Conservation (phyloP, 345 rosid genomes). For the Pistacia atlantica region DNA sequence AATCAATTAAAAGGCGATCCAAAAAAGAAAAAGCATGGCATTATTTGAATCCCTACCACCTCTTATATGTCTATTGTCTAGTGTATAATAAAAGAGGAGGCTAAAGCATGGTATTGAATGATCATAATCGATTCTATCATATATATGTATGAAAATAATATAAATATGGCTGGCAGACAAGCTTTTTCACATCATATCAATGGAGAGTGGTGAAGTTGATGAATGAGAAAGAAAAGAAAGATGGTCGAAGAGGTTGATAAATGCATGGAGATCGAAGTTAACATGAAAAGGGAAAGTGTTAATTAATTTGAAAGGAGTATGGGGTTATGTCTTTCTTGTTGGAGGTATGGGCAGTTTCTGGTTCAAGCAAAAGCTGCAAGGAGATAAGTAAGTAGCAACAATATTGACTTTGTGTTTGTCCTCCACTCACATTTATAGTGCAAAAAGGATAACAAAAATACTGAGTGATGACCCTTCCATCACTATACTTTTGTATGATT, state of each 20-base stretch:
- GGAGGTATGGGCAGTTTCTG: slow-evolving; percentile 29
- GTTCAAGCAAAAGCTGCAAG: slow-evolving; percentile 36
- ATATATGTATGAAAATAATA: not conserved
- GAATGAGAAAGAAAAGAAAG: no score
- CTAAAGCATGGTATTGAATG: no score
- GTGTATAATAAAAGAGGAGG: no score
- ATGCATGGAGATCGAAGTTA: not conserved
- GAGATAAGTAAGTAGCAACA: slow-evolving; percentile 22
- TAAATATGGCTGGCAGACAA: no score
- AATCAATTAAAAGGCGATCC: no score
- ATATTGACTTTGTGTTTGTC: slow-evolving; percentile 29
- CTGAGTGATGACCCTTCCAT: slow-evolving; percentile 11
- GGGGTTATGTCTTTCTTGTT: not conserved
- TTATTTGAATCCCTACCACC: no score
- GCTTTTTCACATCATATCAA: no score
- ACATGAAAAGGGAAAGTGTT: not conserved
- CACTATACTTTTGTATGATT: not conserved
- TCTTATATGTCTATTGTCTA: no score
- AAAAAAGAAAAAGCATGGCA: no score
- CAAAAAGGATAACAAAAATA: not conserved
- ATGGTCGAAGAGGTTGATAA: no score
- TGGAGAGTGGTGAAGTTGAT: no score
- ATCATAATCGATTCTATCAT: no score
- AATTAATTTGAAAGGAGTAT: slow-evolving; percentile 13
- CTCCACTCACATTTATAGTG: slow-evolving; percentile 23